Percentiles rank a stretch among this genome's conserved stretches.
Conservation (phyloP, 306 rosid genomes). For the Canavalia ensiformis region DNA sequence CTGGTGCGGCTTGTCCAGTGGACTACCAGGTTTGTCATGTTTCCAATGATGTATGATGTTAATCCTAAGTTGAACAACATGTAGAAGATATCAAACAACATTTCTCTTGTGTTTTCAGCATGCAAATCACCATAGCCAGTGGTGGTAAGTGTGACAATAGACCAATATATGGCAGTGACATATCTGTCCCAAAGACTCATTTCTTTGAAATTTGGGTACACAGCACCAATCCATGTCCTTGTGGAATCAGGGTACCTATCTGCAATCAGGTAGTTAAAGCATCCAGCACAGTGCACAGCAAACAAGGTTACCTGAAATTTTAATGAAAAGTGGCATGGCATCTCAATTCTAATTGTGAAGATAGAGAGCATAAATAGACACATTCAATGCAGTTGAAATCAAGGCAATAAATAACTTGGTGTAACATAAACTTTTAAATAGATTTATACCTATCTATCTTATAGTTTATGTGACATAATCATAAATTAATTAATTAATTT, state of each 20-base stretch:
- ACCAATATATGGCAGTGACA: constrained; percentile 80
- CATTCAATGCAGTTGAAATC: too few relatives aligned
- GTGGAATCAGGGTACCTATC: constrained; percentile 72
- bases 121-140: constrained; percentile 95
- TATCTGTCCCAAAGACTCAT: constrained; percentile 76
- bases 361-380: too few relatives aligned
- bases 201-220: constrained; percentile 74
- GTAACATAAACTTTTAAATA: not conserved
- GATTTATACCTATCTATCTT: not conserved
- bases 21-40: constrained; percentile 92
- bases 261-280: constrained; percentile 80
- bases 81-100: constrained; percentile 80
- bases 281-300: constrained; percentile 89
- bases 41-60: constrained; percentile 87
- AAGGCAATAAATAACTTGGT: too few relatives aligned
- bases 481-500: too few relatives aligned
- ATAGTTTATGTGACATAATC: too few relatives aligned
- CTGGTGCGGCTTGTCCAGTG: constrained; percentile 94
- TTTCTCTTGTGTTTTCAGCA: constrained; percentile 82
- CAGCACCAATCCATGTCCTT: constrained; percentile 87
- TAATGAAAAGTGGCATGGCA: not conserved
- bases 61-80: constrained; percentile 92
- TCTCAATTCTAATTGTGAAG: not conserved
- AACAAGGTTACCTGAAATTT: constrained; percentile 84
- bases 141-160: constrained; percentile 88